Evolutionary conservation across 352 stramenopile species (phyloP), one percentile per base, ranked within the genome.

Genomic region (Pythium vanterpoolii): DNA sequence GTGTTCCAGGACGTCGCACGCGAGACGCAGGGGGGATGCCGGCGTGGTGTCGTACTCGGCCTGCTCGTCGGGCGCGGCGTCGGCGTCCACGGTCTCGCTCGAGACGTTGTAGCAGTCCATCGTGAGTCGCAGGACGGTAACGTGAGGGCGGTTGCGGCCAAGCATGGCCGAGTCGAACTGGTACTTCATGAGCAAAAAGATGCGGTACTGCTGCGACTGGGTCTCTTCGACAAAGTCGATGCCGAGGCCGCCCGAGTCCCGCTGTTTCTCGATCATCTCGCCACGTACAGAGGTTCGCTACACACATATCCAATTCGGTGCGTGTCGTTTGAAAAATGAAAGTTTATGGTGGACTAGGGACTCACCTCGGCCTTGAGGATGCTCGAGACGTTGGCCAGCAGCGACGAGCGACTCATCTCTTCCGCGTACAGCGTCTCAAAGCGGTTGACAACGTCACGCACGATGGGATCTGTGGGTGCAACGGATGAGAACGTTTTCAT

Each of bases 1-100:
- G 59, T 88, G 76, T 60, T 88, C 68, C 38, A 84, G 39, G n/a
- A 84, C 64, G 18, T 88, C 73, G n/a, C 78, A 88, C 45, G 65
- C 58, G 5, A 66, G 58, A 10, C 48, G 38, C 18, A 34, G 18
- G 5, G 34, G 36, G 3, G 48, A 33, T n/a, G 30, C 4, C 1
- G 44, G 23, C 18, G 43, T 18, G 18, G 27, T 23, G 9, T 71
- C 60, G 27, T 53, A 62, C 2, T 47, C 38, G 14, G 34, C 26
- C 16, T 64, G 48, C n/a, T 44, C 31, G 1, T 63, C 53, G 11
- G 46, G 38, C 23, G 39, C 27, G 11, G n/a, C 28, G 9, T 40
- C 56, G 1, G 7, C 36, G 26, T 62, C 61, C 2, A 23, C 26
- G 21, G 34, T 26, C 14, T 62, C 58, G 33, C 23, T 52, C 13